These are phyloP conservation scores for Gossypium gossypioides DNA, from an alignment of 441 rosid genomes.

Conservation along the genomic window DNA sequence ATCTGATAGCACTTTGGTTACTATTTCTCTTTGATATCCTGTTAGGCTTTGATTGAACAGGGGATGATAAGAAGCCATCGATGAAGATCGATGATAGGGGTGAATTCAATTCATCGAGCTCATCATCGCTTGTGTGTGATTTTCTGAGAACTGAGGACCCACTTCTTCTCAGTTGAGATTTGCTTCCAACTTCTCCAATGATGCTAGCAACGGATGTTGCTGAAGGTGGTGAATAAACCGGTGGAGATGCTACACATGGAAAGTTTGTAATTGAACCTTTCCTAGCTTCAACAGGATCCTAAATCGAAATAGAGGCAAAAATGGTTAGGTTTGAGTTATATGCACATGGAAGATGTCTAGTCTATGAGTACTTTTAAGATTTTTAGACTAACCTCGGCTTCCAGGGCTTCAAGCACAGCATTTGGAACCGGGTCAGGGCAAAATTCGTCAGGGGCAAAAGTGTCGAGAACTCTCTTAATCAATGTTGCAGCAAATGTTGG, in stretches of 20 bases:
- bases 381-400: constrained; percentile 47
- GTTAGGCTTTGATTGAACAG: constrained; percentile 26
- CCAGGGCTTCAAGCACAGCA: constrained; percentile 69
- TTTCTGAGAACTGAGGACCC: constrained; percentile 57
- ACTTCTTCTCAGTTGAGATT: constrained; percentile 40
- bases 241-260: constrained; percentile 61
- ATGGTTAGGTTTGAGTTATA: background rate
- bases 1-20: constrained; percentile 35
- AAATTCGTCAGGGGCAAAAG: constrained; percentile 78
- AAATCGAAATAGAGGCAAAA: constrained; percentile 10
- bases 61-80: constrained; percentile 29
- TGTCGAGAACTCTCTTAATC: constrained; percentile 67
- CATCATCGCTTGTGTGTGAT: constrained; percentile 83
- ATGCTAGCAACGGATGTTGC: constrained; percentile 36
- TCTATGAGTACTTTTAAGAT: background rate
- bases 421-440: constrained; percentile 83
- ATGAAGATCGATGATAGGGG: constrained; percentile 50
- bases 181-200: constrained; percentile 41
- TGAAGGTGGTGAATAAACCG: constrained; percentile 51
- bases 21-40: constrained; percentile 39
- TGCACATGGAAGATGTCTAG: background rate
- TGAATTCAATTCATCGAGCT: constrained; percentile 77
- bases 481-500: constrained; percentile 66
- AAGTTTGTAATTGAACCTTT: constrained; percentile 34
- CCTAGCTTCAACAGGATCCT: constrained; percentile 34